Base-by-base conservation (phyloP, 768 basidiomycete genomes). In the Epithele typhae region DNA sequence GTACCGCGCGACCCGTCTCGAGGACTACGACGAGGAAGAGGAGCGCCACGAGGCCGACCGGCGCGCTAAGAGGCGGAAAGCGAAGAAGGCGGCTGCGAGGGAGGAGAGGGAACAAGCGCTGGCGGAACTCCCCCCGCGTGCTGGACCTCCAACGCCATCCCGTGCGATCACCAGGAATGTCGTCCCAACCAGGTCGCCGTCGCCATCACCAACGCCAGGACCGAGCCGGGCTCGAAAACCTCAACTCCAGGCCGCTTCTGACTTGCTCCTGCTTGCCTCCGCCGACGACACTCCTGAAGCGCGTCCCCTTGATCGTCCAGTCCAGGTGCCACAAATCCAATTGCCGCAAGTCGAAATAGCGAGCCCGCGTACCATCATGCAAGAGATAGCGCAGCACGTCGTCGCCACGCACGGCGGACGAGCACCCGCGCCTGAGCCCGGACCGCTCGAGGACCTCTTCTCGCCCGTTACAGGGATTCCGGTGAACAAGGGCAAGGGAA, bases 351-450 rank as follows among this genome's bases (percentile, higher is more conserved):
- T 86, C 23, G 75, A 84, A 55, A 84, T n/a, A n/a, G 92, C 57
- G 79, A 79, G 43, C 81, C 78, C 37, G 80, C 95, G 57, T 88
- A 92, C 54, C 68, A 79, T 94, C 69, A 89, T 93, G 65, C 75
- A 86, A 45, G 88, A 94, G 63, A 82, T 93, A 37, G 86, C 82
- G 7, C 79, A 85, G 38, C 87, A 89, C 60, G 76, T 93, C 46
- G 82, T 84, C 56, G 75, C 76, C 36, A 80, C 92, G 69, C 82
- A 87, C 58, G 70, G 74, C 2, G 43, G 18, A 19, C 36, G 40
- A 18, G 30, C 35, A 2, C 43, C 38, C 15, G 19, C 24, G 17
- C 44, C 40, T 4, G 42, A 36, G 12, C 46, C 23, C 15, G 35
- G 12, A 30, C 40, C 54, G 32, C 47, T 47, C 35, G 51, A 52